phyloP scores from a whole-genome alignment of 495 filamentous ascomycete genomes.

The Aspergillus diversus region DNA sequence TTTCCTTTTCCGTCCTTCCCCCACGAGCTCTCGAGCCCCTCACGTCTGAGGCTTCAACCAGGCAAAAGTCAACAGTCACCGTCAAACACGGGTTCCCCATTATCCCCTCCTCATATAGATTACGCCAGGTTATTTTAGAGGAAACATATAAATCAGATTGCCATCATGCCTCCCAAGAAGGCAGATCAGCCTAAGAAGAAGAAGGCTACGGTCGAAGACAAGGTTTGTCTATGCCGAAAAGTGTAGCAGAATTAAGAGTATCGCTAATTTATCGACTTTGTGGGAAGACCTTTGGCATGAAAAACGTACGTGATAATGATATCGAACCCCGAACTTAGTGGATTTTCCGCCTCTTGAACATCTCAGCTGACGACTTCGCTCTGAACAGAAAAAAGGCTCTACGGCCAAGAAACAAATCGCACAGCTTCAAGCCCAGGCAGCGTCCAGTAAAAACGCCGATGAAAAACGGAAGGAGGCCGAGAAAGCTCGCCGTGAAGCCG shows the following conservation, averaged over 20 bases:
- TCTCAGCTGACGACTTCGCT: slow-evolving; percentile 17
- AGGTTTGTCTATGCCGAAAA: slow-evolving; percentile 48
- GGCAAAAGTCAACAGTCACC: background rate
- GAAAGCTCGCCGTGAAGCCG: slow-evolving; percentile 78
- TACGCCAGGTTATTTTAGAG: slow-evolving; percentile 28
- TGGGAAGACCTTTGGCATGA: slow-evolving; percentile 89
- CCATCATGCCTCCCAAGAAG: slow-evolving; percentile 93
- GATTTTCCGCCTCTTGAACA: slow-evolving; percentile 16
- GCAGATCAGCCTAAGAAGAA: slow-evolving; percentile 62
- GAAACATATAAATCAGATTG: slow-evolving; percentile 29
- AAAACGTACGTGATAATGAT: slow-evolving; percentile 68
- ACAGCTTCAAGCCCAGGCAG: slow-evolving; percentile 71
- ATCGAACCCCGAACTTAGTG: background rate
- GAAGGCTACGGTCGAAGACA: slow-evolving; percentile 85
- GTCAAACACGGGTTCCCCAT: background rate
- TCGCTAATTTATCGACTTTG: no score
- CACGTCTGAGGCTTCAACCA: background rate
- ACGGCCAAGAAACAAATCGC: slow-evolving; percentile 87
- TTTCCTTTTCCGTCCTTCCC: background rate
- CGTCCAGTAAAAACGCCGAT: slow-evolving; percentile 73
- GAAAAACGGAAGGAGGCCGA: slow-evolving; percentile 90
- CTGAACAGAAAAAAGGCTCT: slow-evolving; percentile 82
- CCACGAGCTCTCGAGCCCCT: background rate
- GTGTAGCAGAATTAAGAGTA: background rate
- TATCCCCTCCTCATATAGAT: slow-evolving; percentile 24